Conservation (phyloP, 2,329 filamentous ascomycete genomes). For the Sporothrix dimorphospora region DNA sequence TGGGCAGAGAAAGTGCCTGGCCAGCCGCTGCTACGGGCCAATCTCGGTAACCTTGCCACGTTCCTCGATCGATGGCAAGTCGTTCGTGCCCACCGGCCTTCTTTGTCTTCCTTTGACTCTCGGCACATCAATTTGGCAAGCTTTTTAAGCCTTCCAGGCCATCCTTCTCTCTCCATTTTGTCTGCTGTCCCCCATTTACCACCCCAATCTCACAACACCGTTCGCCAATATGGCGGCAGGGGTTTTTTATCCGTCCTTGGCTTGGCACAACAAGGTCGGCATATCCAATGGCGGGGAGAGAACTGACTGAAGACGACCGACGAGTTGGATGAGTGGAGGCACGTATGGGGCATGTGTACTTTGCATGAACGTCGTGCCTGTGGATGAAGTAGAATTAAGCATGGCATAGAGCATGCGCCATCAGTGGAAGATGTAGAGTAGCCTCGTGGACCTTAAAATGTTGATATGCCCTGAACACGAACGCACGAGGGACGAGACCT, state of each 20-base stretch:
- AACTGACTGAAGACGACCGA: neutral
- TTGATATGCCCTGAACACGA: neutral
- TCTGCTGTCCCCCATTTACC: neutral
- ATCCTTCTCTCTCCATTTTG: no score
- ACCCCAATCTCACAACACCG: neutral
- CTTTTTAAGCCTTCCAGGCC: neutral
- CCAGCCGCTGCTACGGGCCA: neutral
- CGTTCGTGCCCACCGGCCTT: neutral
- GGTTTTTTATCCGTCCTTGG: conserved; percentile 13
- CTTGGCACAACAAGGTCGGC: conserved; percentile 22
- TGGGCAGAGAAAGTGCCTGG: neutral
- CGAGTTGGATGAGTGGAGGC: neutral
- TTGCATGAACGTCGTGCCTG: neutral
- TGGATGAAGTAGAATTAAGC: neutral
- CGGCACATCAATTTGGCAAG: conserved; percentile 24
- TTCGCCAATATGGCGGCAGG: conserved; percentile 14
- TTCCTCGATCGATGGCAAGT: neutral
- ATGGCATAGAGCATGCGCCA: neutral
- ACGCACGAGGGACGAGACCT: neutral
- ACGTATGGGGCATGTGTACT: neutral
- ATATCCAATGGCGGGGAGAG: conserved; percentile 12
- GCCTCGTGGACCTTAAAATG: conserved; percentile 15
- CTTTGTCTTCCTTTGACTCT: neutral
- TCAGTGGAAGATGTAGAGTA: neutral
- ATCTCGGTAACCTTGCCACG: conserved; percentile 23